phyloP scores from a whole-genome alignment of 1,284 basidiomycete genomes.

The Irpex sp. region DNA sequence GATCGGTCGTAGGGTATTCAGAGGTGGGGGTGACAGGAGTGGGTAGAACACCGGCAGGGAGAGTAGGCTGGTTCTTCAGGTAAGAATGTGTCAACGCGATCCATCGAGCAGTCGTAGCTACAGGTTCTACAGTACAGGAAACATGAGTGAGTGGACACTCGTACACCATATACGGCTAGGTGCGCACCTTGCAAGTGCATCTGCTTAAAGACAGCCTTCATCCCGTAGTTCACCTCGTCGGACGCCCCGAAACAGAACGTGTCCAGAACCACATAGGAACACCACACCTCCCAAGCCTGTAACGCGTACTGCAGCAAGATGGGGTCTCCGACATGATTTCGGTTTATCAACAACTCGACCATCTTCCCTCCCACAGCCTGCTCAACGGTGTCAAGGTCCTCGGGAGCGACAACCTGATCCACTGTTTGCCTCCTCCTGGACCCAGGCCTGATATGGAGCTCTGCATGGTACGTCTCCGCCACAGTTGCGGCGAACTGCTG shows the following conservation, averaged over 20 bases:
- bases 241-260: conserved; percentile 35
- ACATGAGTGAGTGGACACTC: not conserved
- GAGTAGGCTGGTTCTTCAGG: conserved; percentile 21
- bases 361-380: conserved; percentile 24
- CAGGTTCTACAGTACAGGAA: conserved; percentile 26
- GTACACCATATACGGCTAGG: not conserved
- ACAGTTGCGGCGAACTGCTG: conserved; percentile 34
- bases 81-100: conserved; percentile 32
- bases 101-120: conserved; percentile 36
- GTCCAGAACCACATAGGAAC: conserved; percentile 31
- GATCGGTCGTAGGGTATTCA: conserved; percentile 15
- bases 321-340: conserved; percentile 31
- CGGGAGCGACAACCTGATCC: conserved; percentile 19
- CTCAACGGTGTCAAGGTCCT: conserved; percentile 26
- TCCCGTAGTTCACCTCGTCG: conserved; percentile 29
- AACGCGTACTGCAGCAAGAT: conserved; percentile 37
- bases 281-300: conserved; percentile 37
- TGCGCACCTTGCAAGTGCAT: conserved; percentile 32
- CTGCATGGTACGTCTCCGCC: conserved; percentile 29
- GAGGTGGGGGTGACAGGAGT: conserved; percentile 22
- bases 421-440: conserved; percentile 21
- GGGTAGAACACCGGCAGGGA: conserved; percentile 13
- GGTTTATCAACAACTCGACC: conserved; percentile 25
- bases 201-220: conserved; percentile 31
- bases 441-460: conserved; percentile 19